Evolutionary conservation across 176 grass and related monocot species (phyloP).

Genomic region (Guadua angustifolia): DNA sequence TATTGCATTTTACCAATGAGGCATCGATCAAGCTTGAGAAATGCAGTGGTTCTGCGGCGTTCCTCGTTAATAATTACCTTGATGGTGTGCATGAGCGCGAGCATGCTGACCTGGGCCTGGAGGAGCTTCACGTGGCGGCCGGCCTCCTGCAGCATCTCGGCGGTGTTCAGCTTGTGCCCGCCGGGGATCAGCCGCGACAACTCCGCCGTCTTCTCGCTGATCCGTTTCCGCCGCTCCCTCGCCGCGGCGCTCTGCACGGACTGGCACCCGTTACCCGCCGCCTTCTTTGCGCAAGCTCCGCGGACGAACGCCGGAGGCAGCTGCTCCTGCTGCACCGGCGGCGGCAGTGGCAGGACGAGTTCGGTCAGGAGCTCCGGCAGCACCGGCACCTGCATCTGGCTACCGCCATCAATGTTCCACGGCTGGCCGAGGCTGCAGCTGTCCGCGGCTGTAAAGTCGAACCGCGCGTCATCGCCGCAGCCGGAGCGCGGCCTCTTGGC

Average conservation of each 20-base stretch:
- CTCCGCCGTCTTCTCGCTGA: slow-evolving; percentile 77
- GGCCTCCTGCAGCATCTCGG: slow-evolving; percentile 74
- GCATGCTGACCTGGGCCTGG: slow-evolving; percentile 75
- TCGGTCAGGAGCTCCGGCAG: slow-evolving; percentile 10
- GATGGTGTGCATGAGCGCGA: slow-evolving; percentile 54
- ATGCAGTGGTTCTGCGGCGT: neutral
- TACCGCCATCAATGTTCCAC: neutral
- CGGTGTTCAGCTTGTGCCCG: slow-evolving; percentile 66
- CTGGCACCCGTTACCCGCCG: neutral
- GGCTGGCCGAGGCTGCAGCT: neutral
- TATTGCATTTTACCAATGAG: too few relatives aligned
- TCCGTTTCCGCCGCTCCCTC: slow-evolving; percentile 74
- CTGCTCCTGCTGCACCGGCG: neutral
- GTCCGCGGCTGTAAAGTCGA: neutral
- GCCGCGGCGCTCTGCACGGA: slow-evolving; percentile 53
- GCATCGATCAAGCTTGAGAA: neutral
- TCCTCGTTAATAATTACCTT: slow-evolving; percentile 43
- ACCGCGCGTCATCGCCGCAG: neutral
- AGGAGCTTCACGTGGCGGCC: slow-evolving; percentile 71
- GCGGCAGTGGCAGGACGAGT: neutral
- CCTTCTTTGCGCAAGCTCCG: slow-evolving; percentile 10
- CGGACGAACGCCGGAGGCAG: slow-evolving; percentile 4
- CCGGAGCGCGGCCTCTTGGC: slow-evolving; percentile 38
- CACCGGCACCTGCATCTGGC: neutral
- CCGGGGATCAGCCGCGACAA: slow-evolving; percentile 74